These are phyloP conservation scores for Anastatica hierochuntica DNA, from an alignment of 345 rosid species.

Conservation along the genomic window DNA sequence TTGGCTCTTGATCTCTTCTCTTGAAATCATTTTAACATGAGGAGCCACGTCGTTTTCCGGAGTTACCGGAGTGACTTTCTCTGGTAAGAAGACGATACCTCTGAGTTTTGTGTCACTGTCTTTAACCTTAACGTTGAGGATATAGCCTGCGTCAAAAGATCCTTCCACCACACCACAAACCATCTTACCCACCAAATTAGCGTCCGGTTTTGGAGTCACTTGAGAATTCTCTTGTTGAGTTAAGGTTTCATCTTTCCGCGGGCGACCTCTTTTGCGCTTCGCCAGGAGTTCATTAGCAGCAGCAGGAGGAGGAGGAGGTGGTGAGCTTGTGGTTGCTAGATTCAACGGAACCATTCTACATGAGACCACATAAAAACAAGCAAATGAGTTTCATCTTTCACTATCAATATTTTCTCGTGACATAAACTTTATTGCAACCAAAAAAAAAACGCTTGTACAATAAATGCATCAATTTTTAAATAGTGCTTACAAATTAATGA, in stretches of 20 bases:
- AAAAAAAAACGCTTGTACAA: too few relatives aligned
- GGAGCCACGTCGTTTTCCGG: constrained; percentile 65
- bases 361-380: background rate
- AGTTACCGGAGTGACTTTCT: constrained; percentile 36
- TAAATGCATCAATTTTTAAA: too few relatives aligned
- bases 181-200: constrained; percentile 47
- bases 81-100: constrained; percentile 50
- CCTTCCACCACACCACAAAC: constrained; percentile 59
- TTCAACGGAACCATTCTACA: constrained; percentile 31
- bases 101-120: constrained; percentile 38
- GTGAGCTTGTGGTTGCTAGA: constrained; percentile 19
- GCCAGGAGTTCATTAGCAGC: constrained; percentile 26
- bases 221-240: constrained; percentile 16
- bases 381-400: too few relatives aligned
- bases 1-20: constrained; percentile 32
- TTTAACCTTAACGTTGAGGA: constrained; percentile 47
- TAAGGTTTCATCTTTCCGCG: constrained; percentile 35
- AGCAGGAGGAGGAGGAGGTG: constrained; percentile 23
- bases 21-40: constrained; percentile 37
- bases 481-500: too few relatives aligned
- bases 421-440: too few relatives aligned
- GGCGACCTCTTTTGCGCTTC: constrained; percentile 56
- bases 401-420: too few relatives aligned
- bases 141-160: constrained; percentile 55
- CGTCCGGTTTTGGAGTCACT: constrained; percentile 11